Evolutionary conservation across 2,329 filamentous ascomycete species (phyloP).

Genomic region (Pseudocercospora pini-densiflorae): DNA sequence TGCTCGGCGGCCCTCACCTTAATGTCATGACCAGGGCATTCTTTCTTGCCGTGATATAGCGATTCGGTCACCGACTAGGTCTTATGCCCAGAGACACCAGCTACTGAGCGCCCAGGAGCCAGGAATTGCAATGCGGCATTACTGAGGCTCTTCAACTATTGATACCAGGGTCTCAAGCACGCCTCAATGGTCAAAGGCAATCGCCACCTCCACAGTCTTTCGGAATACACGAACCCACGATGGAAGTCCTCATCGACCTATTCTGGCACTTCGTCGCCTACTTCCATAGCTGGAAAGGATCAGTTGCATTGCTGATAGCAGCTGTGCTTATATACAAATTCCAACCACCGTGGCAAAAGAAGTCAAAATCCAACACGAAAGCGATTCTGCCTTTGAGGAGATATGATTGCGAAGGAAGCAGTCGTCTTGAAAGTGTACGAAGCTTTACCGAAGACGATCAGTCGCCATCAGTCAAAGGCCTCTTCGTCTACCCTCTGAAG

Average conservation of each 20-base stretch:
- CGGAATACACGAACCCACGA: background rate
- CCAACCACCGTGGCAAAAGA: background rate
- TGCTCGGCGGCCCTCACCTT: background rate
- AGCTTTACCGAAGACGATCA: background rate
- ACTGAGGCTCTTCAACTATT: background rate
- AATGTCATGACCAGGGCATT: too few relatives aligned
- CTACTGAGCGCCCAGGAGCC: background rate
- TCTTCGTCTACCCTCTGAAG: conserved; percentile 56
- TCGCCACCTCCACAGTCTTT: background rate
- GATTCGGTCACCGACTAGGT: background rate
- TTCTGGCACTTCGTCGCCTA: conserved; percentile 21
- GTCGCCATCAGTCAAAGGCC: conserved; percentile 35
- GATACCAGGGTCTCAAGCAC: background rate
- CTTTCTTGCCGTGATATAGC: background rate
- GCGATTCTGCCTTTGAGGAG: background rate
- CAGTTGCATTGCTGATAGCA: conserved; percentile 11
- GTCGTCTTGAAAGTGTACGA: background rate
- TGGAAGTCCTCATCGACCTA: background rate
- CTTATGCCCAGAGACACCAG: background rate
- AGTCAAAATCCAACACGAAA: background rate
- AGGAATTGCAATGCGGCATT: background rate
- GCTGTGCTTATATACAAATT: conserved; percentile 3
- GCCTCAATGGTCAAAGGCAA: background rate
- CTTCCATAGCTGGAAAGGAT: conserved; percentile 19
- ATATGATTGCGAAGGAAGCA: background rate